Evolutionary conservation across 495 filamentous ascomycete species (phyloP).

Genomic region (Parachaetomium inaequale): DNA sequence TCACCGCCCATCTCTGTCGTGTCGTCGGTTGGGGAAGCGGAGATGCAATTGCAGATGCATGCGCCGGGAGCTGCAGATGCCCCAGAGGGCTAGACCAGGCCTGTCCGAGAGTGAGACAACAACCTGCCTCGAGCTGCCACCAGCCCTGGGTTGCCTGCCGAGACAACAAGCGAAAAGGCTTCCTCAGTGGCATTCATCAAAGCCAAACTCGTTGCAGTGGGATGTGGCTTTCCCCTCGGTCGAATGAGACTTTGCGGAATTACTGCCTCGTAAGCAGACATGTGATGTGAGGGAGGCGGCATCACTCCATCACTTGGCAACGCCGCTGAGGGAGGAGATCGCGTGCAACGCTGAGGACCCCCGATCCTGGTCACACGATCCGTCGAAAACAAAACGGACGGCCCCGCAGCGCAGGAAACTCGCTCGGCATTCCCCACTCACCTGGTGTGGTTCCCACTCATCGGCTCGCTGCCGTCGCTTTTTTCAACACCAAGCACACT

Average conservation of each 20-base stretch:
- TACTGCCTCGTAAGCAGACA: not conserved
- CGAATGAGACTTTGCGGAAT: not conserved
- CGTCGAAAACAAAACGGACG: slow-evolving; percentile 5
- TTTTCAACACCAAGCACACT: slow-evolving; percentile 10
- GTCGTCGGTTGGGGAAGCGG: not conserved
- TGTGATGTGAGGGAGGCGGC: not conserved
- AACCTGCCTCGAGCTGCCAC: not conserved
- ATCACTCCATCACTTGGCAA: too few relatives aligned
- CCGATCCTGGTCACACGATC: slow-evolving; percentile 18
- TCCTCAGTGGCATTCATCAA: too few relatives aligned
- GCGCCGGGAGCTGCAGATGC: not conserved
- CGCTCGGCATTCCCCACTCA: slow-evolving; percentile 10
- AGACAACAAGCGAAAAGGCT: too few relatives aligned
- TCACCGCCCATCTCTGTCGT: slow-evolving; percentile 4
- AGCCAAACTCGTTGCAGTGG: not conserved
- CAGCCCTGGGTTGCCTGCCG: too few relatives aligned
- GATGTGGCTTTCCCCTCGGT: not conserved
- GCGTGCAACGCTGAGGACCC: not conserved
- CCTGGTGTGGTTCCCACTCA: not conserved
- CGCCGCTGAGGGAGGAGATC: not conserved
- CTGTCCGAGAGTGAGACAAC: not conserved
- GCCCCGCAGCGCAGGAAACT: not conserved
- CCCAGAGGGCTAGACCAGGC: not conserved
- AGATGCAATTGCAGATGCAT: not conserved
- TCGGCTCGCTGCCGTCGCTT: not conserved